A percentile compares a stretch with the other conserved stretches of the same genome.
phyloP scores from a whole-genome alignment of 106 monocot genomes.

The Dendrobium catenatum region DNA sequence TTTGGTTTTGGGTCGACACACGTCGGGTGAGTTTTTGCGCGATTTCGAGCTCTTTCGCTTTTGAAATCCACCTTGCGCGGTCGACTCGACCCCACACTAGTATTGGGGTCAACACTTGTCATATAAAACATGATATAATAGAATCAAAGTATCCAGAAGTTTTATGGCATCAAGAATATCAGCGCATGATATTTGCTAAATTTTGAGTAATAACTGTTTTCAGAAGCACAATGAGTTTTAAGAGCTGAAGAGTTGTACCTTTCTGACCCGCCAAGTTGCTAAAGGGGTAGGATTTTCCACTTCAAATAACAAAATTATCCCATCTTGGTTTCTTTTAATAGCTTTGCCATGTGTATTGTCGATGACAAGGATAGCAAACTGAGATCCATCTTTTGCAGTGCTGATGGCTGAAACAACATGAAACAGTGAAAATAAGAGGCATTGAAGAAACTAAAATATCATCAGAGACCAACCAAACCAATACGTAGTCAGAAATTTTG shows the following conservation, averaged over 20 bases:
- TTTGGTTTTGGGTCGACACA: too few species aligned
- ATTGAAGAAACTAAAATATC: neutral
- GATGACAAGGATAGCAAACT: conserved; percentile 73
- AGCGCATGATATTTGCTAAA: neutral
- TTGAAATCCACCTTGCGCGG: too few species aligned
- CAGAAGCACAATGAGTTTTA: neutral
- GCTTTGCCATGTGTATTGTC: conserved; percentile 1
- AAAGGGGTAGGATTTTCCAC: conserved; percentile 47
- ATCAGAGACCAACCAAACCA: too few species aligned
- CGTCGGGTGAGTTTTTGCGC: too few species aligned
- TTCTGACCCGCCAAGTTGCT: conserved; percentile 65
- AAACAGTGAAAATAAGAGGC: neutral
- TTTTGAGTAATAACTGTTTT: neutral
- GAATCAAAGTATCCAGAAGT: neutral
- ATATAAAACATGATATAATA: neutral
- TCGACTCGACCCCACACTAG: too few species aligned
- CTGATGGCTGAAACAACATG: conserved; percentile 50
- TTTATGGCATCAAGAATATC: neutral
- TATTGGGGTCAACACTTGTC: neutral
- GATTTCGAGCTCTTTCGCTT: too few species aligned
- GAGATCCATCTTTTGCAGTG: conserved; percentile 32
- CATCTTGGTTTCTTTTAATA: conserved; percentile 30
- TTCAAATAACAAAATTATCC: conserved; percentile 69
- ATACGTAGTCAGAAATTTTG: neutral
- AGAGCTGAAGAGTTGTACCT: conserved; percentile 32